Evolutionary conservation across 306 rosid species (phyloP).

Genomic region (Ormosia semicastrata): DNA sequence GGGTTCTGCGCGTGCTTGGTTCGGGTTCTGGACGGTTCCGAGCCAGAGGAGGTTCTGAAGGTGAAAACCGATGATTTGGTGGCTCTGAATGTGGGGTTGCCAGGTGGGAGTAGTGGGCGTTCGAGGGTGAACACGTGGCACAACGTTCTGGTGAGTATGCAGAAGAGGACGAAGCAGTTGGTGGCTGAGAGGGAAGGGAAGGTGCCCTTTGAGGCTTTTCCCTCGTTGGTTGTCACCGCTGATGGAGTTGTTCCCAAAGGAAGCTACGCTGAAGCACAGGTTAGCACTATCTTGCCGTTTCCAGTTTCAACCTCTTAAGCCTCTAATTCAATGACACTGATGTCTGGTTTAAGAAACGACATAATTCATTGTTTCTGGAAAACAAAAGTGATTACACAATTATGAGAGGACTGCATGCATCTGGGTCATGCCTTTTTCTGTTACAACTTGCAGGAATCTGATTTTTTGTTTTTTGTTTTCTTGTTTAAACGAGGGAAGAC

Average conservation of each 20-base stretch:
- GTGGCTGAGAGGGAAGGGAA: constrained; percentile 67
- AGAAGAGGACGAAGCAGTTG: constrained; percentile 74
- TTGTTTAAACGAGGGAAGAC: not conserved
- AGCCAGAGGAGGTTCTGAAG: constrained; percentile 64
- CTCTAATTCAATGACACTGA: not conserved
- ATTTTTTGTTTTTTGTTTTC: not conserved
- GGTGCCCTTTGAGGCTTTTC: constrained; percentile 64
- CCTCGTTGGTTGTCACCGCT: constrained; percentile 64
- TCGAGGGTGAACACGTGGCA: constrained; percentile 96
- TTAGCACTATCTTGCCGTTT: constrained; percentile 29
- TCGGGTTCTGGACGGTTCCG: constrained; percentile 67
- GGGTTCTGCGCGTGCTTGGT: constrained; percentile 84
- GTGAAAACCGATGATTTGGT: constrained; percentile 66
- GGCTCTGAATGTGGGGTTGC: constrained; percentile 64
- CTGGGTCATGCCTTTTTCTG: not conserved
- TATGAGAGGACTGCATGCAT: not conserved
- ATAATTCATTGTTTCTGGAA: not conserved
- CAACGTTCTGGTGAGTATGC: constrained; percentile 80
- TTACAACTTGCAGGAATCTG: constrained; percentile 14
- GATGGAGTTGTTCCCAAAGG: constrained; percentile 80
- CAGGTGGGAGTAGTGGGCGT: constrained; percentile 49
- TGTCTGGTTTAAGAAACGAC: not conserved
- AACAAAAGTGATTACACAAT: not conserved
- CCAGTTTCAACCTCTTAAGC: not conserved
- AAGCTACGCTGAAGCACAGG: constrained; percentile 95